Evolutionary conservation across 1,284 basidiomycete species (phyloP).

Genomic region (Meira miltonrushii): DNA sequence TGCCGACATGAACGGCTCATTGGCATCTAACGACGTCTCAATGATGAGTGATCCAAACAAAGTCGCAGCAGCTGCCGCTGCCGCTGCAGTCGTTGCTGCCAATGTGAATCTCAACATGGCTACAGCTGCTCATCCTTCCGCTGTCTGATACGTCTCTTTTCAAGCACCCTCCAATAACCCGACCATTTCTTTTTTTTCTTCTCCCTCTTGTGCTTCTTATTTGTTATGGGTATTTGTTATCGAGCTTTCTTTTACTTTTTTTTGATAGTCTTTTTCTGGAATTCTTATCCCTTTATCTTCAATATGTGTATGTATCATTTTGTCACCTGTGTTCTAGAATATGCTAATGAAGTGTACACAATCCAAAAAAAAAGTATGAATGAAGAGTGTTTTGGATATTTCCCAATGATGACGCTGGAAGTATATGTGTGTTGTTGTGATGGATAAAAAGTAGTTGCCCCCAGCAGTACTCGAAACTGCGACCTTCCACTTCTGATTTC

Average conservation of each 20-base stretch:
- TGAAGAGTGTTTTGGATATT: not conserved
- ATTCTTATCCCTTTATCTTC: slow-evolving; percentile 31
- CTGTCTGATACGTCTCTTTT: not conserved
- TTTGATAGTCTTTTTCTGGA: slow-evolving; percentile 1
- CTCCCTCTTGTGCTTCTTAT: slow-evolving; percentile 2
- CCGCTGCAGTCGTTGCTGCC: not conserved
- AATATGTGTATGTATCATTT: slow-evolving; percentile 71
- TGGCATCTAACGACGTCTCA: not conserved
- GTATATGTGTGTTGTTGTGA: not conserved
- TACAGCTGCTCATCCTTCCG: not conserved
- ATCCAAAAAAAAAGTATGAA: slow-evolving; percentile 17
- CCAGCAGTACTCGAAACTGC: no score
- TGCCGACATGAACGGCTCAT: not conserved
- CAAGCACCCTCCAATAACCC: not conserved
- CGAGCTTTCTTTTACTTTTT: not conserved
- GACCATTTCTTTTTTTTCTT: not conserved
- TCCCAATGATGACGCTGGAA: not conserved
- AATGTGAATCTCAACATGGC: not conserved
- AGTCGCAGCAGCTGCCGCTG: no score
- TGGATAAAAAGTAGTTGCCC: not conserved
- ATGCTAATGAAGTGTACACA: slow-evolving; percentile 28
- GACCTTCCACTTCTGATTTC: no score
- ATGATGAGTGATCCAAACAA: no score
- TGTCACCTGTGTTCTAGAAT: slow-evolving; percentile 62
- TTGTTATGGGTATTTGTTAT: not conserved